phyloP scores from a whole-genome alignment of 2,329 filamentous ascomycete genomes.

The Cucurbitaria berberidis region DNA sequence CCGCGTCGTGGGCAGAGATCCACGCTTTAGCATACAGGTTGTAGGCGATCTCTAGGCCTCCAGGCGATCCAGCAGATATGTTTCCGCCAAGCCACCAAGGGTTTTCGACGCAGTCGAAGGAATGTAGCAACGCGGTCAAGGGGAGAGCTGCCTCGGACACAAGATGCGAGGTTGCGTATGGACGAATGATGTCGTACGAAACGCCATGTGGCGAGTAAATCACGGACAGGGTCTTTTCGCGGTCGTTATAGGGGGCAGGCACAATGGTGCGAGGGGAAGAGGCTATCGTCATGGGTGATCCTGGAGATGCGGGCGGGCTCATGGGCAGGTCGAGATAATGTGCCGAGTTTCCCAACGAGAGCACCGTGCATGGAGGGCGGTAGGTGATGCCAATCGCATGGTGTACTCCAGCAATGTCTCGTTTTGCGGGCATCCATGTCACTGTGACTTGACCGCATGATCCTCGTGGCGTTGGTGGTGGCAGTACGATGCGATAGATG shows the following conservation, averaged over 20 bases:
- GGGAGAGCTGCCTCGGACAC: slow-evolving; percentile 63
- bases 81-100: slow-evolving; percentile 68
- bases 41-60: slow-evolving; percentile 63
- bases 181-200: slow-evolving; percentile 58
- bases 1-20: slow-evolving; percentile 67
- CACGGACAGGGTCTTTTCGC: slow-evolving; percentile 61
- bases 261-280: slow-evolving; percentile 43
- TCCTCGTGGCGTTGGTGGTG: slow-evolving; percentile 59
- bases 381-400: slow-evolving; percentile 76
- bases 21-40: slow-evolving; percentile 62
- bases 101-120: slow-evolving; percentile 65
- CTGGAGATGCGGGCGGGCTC: slow-evolving; percentile 45
- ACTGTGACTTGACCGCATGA: slow-evolving; percentile 72
- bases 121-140: slow-evolving; percentile 68
- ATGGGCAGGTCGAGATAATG: slow-evolving; percentile 48
- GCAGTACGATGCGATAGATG: slow-evolving; percentile 60
- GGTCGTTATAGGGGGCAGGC: slow-evolving; percentile 42
- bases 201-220: slow-evolving; percentile 71
- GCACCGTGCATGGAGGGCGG: slow-evolving; percentile 59
- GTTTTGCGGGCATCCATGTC: slow-evolving; percentile 67
- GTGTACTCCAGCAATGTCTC: slow-evolving; percentile 66
- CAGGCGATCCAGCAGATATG: slow-evolving; percentile 62
- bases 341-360: slow-evolving; percentile 40
- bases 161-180: slow-evolving; percentile 65
- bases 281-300: slow-evolving; percentile 40